Conservation (phyloP, 371 early-diverging fungal genomes). For the Haplosporangium sp. region DNA sequence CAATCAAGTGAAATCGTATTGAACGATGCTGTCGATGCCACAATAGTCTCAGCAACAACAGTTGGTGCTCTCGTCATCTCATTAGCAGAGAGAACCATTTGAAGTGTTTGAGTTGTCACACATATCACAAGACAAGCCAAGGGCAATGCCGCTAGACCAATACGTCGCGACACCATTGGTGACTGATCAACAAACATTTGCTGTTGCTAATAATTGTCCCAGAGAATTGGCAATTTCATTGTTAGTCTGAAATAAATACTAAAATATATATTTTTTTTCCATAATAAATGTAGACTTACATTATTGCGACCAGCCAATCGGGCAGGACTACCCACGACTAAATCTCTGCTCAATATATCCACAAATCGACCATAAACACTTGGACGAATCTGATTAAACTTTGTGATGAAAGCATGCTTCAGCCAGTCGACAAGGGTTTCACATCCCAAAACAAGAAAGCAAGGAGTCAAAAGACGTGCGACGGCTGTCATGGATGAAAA, state of each 20-base stretch:
- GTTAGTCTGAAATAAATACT: too few relatives aligned
- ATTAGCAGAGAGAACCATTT: conserved; percentile 67
- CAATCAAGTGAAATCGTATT: conserved; percentile 30
- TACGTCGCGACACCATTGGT: conserved; percentile 87
- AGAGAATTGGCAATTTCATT: too few relatives aligned
- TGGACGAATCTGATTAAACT: conserved; percentile 95
- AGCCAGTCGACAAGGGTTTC: conserved; percentile 97
- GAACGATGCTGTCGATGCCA: conserved; percentile 21
- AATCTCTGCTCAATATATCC: conserved; percentile 89
- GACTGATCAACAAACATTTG: conserved; percentile 82
- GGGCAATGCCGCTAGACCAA: conserved; percentile 93
- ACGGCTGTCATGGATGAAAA: conserved; percentile 73
- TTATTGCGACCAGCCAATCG: conserved; percentile 58
- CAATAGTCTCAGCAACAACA: conserved; percentile 21
- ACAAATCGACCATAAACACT: conserved; percentile 88
- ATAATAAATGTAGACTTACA: conserved; percentile 12
- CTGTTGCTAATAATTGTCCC: conserved; percentile 31
- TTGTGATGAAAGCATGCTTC: conserved; percentile 97
- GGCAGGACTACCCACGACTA: conserved; percentile 76
- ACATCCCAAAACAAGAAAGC: conserved; percentile 85
- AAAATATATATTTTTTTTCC: too few relatives aligned
- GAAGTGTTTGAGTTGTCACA: conserved; percentile 78
- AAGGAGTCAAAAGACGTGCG: conserved; percentile 80
- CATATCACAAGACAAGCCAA: conserved; percentile 88
- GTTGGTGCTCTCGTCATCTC: conserved; percentile 5